Conservation (phyloP, 441 rosid species). For the Arabidopsis hybrid region DNA sequence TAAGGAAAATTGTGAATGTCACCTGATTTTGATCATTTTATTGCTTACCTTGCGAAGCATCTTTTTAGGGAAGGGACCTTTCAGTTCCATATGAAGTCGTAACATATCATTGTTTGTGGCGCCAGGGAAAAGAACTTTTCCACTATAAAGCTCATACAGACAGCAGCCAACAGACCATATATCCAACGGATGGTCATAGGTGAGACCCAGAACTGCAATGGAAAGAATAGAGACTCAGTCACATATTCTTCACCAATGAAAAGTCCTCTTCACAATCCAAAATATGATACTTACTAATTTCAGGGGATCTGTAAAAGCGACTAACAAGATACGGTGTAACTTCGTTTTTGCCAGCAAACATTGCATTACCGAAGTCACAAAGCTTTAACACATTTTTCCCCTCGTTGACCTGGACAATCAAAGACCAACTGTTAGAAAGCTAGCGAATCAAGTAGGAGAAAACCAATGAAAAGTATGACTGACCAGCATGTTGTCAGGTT, state of each 20-base stretch:
- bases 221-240: conserved; percentile 20
- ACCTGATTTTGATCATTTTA: too few species aligned
- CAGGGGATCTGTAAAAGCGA: conserved; percentile 99
- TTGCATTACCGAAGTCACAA: conserved; percentile 99
- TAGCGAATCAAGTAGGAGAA: conserved; percentile 18
- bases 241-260: conserved; percentile 1
- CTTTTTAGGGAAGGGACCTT: conserved; percentile 96
- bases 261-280: conserved; percentile 1
- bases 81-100: conserved; percentile 96
- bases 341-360: conserved; percentile 98
- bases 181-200: conserved; percentile 97
- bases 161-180: conserved; percentile 99
- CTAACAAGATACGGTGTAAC: conserved; percentile 98
- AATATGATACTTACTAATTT: conserved; percentile 77
- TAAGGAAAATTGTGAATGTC: background rate
- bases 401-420: conserved; percentile 81
- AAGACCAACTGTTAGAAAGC: conserved; percentile 11
- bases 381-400: conserved; percentile 97
- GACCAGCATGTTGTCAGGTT: conserved; percentile 99
- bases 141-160: conserved; percentile 91
- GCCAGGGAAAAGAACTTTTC: conserved; percentile 99
- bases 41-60: conserved; percentile 87
- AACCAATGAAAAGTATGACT: conserved; percentile 37
- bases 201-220: conserved; percentile 91
- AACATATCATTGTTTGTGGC: conserved; percentile 96